Base-by-base conservation (phyloP, 352 stramenopile genomes). In the Globisporangium viniferum region DNA sequence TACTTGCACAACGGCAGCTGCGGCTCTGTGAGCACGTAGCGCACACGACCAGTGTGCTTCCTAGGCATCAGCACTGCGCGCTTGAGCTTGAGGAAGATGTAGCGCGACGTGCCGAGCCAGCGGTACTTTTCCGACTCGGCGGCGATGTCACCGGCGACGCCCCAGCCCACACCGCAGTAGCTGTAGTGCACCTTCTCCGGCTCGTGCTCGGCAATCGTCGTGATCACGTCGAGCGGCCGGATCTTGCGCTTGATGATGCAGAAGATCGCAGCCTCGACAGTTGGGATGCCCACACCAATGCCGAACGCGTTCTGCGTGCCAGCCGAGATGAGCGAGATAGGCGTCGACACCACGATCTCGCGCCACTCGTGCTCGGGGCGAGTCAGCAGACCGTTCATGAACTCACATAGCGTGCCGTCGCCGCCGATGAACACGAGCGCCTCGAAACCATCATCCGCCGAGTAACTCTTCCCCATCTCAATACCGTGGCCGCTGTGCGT, bases 221-320 rank as follows among this genome's bases (percentile, higher is more conserved):
- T 92, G 72, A 91, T 82, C 36, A 93, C 86, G 58, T 93, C 86
- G 22, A 93, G 71, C 31, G 86, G 86, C 0, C 86, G 83, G 70
- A 93, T 89, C 72, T 93, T 93, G 62, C 83, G 83, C 75, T 93
- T 93, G 59, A 93, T 73, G 51, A 93, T 93, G 78, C 86, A 93
- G 68, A 88, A 93, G 20, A 93, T 72, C 5, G 86, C 81, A 20
- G 86, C 76, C 55, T 85, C 79, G 44, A 86, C 68, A 5, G 86
- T 92, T 0, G 86, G 83, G 41, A 91, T 93, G 9, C 86, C 86
- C 5, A 88, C 86, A 27, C 86, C 86, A 1, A 71, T 78, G 15
- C 86, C 86, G 67, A 93, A 93, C n/a, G 86, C 86, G 61, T 93
- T 93, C 70, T 93, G 86, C 15, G 86, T 93, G 56, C 86, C 86